Base-by-base conservation (phyloP, 2,329 filamentous ascomycete species). In the Claviceps maximensis region DNA sequence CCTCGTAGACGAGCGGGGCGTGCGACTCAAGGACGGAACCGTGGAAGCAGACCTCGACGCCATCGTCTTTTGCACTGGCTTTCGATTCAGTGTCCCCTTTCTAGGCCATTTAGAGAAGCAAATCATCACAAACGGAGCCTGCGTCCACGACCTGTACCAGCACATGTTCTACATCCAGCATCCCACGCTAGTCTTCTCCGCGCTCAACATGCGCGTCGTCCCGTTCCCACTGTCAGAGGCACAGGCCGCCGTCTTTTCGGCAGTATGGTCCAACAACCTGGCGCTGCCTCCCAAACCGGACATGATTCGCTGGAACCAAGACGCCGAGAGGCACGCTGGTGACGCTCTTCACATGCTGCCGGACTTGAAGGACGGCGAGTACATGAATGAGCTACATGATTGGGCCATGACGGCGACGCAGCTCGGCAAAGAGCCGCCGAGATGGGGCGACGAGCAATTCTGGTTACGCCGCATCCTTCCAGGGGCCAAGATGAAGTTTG, bases 21-120 rank as follows among this genome's bases (percentile, higher is more conserved):
- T 93, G 2, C 72, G 76, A 33, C 87, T 94, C 57, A 73, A 75
- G 42, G 76, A 88, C 60, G 85, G 84, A 2, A 73, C 73, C 0
- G 63, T 84, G 10, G 86, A 89, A 62, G 69, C 70, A 3, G 71
- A 82, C 36, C 68, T 97, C 53, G 90, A 96, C 61, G 78, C 80
- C 1, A 71, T 96, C 6, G 65, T 97, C 29, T 96, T 91, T 67
- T 90, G 87, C 65, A 96, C 91, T 0, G 91, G 91, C 0, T 97
- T 94, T 62, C 79, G 95, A 53, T 95, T 87, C 68, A 83, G 84
- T 5, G 86, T 86, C 54, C 89, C 89, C 0, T 96, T 95, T 62
- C 65, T 84, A 4, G 64, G 65, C 13, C 63, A 68, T 2, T 58
- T 78, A 4, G 61, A 69, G 15, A 67, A 65, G 10, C 72, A 79